Evolutionary conservation across 768 basidiomycete species (phyloP), one percentile per base, ranked within the genome.

Genomic region (Austroboletus eburneus): DNA sequence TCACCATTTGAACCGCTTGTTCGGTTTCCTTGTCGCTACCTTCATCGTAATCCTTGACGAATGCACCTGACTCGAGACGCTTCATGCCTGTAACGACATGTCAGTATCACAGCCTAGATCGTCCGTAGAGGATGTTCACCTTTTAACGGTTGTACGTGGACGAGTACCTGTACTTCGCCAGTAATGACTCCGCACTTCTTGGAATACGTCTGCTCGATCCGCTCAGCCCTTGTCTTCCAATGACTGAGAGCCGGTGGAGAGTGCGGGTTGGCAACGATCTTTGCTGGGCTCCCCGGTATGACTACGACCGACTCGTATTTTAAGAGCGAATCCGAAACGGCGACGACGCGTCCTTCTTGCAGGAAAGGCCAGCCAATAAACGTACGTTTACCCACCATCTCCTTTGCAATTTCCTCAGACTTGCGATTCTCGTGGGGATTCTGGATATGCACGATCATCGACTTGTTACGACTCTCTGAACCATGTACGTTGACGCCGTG

Each of bases 11-110:
- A 3, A 91, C 76, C 3, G 92, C 91, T 46, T 87, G 84, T 51
- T 93, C 91, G 13, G 76, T 72, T 66, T 95, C 91, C 57, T 88
- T 91, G 16, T 91, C 83, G 0, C 71, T 63, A 0, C 71, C 83
- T 56, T 96, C 93, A 60, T n/a, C n/a, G n/a, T 95, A 97, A 57
- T 98, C 94, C 66, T 98, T 99, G 45, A 96, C 81, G 49, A 98
- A 78, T 4, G 95, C 89, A 8, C 96, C 96, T 5, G 78, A 77
- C 51, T 96, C 92, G 24, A 93, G 65, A 12, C 91, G 83, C 62
- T 87, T 93, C 58, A 99, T 68, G n/a, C 95, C 93, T 93, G 50
- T 33, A 30, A 24, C 45, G 9, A 38, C 13, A 4, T 18, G 30
- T 61, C 33, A 35, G 27, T 14, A 10, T 16, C 17, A 16, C 30